Percentiles rank a stretch among this genome's conserved stretches.
These are phyloP conservation scores for Musa beccarii DNA, from an alignment of 176 grass and related monocot species.

Conservation along the genomic window DNA sequence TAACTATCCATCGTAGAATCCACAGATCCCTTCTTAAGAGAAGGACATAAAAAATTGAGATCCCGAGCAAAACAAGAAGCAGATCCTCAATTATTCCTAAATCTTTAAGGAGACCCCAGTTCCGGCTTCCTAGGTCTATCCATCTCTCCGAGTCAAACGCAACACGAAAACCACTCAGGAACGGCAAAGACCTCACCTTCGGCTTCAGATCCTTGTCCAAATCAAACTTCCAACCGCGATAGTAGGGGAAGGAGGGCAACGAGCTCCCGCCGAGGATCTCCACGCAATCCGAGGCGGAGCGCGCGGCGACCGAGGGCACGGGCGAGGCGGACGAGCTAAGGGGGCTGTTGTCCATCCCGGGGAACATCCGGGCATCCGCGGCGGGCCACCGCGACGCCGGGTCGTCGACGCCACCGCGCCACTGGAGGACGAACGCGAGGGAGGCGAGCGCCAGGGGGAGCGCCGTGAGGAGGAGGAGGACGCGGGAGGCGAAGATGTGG, in stretches of 20 bases:
- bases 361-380: slow-evolving; percentile 27
- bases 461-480: slow-evolving; percentile 54
- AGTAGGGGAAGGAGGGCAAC: slow-evolving; percentile 61
- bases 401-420: slow-evolving; percentile 75
- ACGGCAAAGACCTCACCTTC: slow-evolving; percentile 38
- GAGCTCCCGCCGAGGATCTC: slow-evolving; percentile 29
- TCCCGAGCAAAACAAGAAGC: neutral
- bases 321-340: slow-evolving; percentile 21
- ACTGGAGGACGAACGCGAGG: slow-evolving; percentile 74
- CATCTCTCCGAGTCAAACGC: neutral
- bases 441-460: slow-evolving; percentile 59
- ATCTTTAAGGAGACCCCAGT: neutral
- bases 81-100: neutral
- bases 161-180: neutral
- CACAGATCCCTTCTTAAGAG: no score
- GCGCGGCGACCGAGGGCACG: slow-evolving; percentile 12
- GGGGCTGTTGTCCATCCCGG: slow-evolving; percentile 43
- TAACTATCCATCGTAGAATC: no score
- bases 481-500: slow-evolving; percentile 22
- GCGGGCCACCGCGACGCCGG: slow-evolving; percentile 52
- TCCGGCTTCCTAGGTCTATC: neutral
- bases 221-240: slow-evolving; percentile 63
- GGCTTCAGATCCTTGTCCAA: slow-evolving; percentile 44
- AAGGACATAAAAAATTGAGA: neutral
- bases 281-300: slow-evolving; percentile 25